Conservation (phyloP, 2,329 filamentous ascomycete genomes). For the Cordyceps farinosa region DNA sequence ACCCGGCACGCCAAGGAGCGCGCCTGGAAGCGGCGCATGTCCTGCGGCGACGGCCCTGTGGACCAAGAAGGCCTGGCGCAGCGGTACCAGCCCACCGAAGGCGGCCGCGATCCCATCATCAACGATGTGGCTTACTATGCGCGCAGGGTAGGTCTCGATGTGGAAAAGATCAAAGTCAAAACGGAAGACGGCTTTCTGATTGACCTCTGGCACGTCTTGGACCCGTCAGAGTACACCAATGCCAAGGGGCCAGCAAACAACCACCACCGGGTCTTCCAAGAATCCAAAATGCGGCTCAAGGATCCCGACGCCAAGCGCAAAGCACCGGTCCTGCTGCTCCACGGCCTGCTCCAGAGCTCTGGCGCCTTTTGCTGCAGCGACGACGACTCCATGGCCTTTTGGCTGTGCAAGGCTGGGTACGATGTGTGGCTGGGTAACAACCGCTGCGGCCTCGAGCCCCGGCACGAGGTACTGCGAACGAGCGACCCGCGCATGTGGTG, state of each 20-base stretch:
- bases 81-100: constrained; percentile 71
- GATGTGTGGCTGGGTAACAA: constrained; percentile 97
- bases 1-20: constrained; percentile 55
- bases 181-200: constrained; percentile 94
- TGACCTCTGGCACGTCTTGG: constrained; percentile 83
- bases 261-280: constrained; percentile 58
- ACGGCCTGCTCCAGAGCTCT: constrained; percentile 81
- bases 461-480: constrained; percentile 67
- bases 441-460: constrained; percentile 77
- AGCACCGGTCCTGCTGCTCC: constrained; percentile 83
- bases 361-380: constrained; percentile 90
- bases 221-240: constrained; percentile 66
- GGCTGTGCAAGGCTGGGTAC: constrained; percentile 84
- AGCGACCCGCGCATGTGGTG: constrained; percentile 90
- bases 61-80: constrained; percentile 44
- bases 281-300: constrained; percentile 35
- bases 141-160: constrained; percentile 78
- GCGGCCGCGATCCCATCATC: constrained; percentile 72
- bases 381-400: constrained; percentile 86
- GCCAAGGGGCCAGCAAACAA: constrained; percentile 42
- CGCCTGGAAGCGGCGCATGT: constrained; percentile 55
- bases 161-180: constrained; percentile 78
- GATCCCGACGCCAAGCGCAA: constrained; percentile 48
- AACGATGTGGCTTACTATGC: constrained; percentile 86
- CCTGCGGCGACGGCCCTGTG: constrained; percentile 31